Evolutionary conservation across 1,139 yeast genomes (phyloP).

Genomic region (Suhomyces taliae): DNA sequence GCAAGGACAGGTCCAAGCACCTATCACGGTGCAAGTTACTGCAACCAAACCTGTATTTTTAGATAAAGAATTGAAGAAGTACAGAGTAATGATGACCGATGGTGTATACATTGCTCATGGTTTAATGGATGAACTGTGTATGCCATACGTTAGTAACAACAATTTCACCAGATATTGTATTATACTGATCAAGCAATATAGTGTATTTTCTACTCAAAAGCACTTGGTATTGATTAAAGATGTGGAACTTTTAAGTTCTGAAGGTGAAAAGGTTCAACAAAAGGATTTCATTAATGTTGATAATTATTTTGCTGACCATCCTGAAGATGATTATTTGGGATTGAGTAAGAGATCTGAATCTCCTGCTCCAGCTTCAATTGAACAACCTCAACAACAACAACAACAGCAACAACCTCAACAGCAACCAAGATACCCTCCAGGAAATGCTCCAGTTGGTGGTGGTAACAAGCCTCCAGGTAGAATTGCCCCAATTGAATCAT

Average conservation of each 20-base stretch:
- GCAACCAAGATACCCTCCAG: slow-evolving; percentile 18
- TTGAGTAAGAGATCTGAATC: slow-evolving; percentile 20
- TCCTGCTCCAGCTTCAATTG: slow-evolving; percentile 13
- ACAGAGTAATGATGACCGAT: slow-evolving; percentile 62
- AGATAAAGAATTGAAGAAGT: slow-evolving; percentile 46
- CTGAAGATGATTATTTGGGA: slow-evolving; percentile 47
- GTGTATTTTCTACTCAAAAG: slow-evolving; percentile 50
- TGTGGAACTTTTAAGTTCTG: slow-evolving; percentile 45
- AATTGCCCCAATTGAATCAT: slow-evolving; percentile 75
- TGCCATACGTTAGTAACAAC: slow-evolving; percentile 48
- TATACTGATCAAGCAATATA: slow-evolving; percentile 41
- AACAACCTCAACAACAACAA: slow-evolving; percentile 6
- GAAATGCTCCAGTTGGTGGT: slow-evolving; percentile 12
- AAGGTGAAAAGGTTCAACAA: slow-evolving; percentile 40
- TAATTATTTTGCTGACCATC: slow-evolving; percentile 54
- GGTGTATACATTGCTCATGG: slow-evolving; percentile 66
- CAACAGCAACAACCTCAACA: slow-evolving; percentile 9
- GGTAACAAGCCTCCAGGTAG: slow-evolving; percentile 18
- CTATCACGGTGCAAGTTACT: slow-evolving; percentile 48
- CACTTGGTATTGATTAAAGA: slow-evolving; percentile 57
- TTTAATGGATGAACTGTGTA: slow-evolving; percentile 60
- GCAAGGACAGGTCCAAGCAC: slow-evolving; percentile 17
- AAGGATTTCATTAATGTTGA: slow-evolving; percentile 46
- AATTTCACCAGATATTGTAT: slow-evolving; percentile 39
- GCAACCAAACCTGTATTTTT: slow-evolving; percentile 46